phyloP scores from a whole-genome alignment of 1,139 yeast species.

The Suhomyces atakaporum region DNA sequence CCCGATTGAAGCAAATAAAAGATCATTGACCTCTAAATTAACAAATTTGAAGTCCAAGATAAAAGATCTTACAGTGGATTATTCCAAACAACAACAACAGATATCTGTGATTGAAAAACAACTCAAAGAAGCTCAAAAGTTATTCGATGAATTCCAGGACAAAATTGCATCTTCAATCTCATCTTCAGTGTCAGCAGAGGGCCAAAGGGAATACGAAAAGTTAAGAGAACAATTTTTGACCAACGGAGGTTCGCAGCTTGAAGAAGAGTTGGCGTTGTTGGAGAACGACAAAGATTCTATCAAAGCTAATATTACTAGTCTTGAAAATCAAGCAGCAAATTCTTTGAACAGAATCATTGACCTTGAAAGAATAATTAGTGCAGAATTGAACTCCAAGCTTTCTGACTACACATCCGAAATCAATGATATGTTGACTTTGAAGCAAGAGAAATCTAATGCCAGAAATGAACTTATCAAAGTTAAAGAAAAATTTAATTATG shows the following conservation, averaged over 20 bases:
- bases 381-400: constrained; percentile 35
- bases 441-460: constrained; percentile 44
- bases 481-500: constrained; percentile 47
- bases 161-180: constrained; percentile 26
- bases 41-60: constrained; percentile 52
- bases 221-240: constrained; percentile 61
- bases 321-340: constrained; percentile 47
- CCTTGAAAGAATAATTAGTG: constrained; percentile 31
- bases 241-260: constrained; percentile 59
- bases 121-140: constrained; percentile 45
- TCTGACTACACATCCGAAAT: constrained; percentile 35
- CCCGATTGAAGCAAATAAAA: constrained; percentile 59
- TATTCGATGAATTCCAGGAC: constrained; percentile 48
- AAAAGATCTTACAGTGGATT: constrained; percentile 54
- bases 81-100: constrained; percentile 49
- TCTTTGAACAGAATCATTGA: constrained; percentile 42
- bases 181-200: constrained; percentile 48
- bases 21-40: constrained; percentile 50
- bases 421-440: constrained; percentile 35
- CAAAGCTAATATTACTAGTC: constrained; percentile 37
- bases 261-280: constrained; percentile 49
- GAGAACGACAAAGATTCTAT: constrained; percentile 49
- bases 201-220: constrained; percentile 58
- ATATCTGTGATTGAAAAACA: constrained; percentile 49
- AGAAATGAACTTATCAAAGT: constrained; percentile 43